Evolutionary conservation across 2,329 filamentous ascomycete genomes (phyloP).

Genomic region (Laburnicola sp.): DNA sequence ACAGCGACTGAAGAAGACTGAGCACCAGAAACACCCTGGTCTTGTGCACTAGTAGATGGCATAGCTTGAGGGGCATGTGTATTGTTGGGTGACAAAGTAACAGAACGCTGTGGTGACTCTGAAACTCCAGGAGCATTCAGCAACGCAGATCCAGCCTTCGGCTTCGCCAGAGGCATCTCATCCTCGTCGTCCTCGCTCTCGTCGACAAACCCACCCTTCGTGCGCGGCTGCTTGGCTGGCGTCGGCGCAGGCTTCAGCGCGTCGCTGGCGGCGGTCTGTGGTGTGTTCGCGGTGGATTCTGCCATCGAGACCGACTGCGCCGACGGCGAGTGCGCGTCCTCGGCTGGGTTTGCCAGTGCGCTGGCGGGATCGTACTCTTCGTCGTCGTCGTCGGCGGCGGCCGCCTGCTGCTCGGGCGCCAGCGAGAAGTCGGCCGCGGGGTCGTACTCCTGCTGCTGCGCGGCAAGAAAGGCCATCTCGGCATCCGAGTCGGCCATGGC

Average conservation of each 20-base stretch:
- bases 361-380: slow-evolving; percentile 47
- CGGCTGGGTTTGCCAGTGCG: slow-evolving; percentile 25
- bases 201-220: slow-evolving; percentile 64
- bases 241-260: slow-evolving; percentile 33
- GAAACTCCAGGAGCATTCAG: slow-evolving; percentile 54
- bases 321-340: slow-evolving; percentile 23
- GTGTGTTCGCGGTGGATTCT: slow-evolving; percentile 35
- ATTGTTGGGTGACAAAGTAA: slow-evolving; percentile 61
- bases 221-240: slow-evolving; percentile 53
- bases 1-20: slow-evolving; percentile 45
- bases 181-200: slow-evolving; percentile 65
- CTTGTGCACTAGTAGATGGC: slow-evolving; percentile 62
- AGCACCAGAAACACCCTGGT: slow-evolving; percentile 50
- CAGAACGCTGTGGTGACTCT: slow-evolving; percentile 57
- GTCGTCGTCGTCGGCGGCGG: slow-evolving; percentile 41
- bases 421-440: slow-evolving; percentile 42
- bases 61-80: slow-evolving; percentile 60
- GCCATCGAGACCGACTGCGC: slow-evolving; percentile 33
- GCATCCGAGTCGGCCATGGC: slow-evolving; percentile 58
- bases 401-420: slow-evolving; percentile 54
- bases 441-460: slow-evolving; percentile 50
- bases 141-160: slow-evolving; percentile 52
- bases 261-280: slow-evolving; percentile 25
- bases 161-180: slow-evolving; percentile 53
- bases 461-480: slow-evolving; percentile 57